Conservation (phyloP, 1,284 basidiomycete species). For the Heliocybe sulcata region DNA sequence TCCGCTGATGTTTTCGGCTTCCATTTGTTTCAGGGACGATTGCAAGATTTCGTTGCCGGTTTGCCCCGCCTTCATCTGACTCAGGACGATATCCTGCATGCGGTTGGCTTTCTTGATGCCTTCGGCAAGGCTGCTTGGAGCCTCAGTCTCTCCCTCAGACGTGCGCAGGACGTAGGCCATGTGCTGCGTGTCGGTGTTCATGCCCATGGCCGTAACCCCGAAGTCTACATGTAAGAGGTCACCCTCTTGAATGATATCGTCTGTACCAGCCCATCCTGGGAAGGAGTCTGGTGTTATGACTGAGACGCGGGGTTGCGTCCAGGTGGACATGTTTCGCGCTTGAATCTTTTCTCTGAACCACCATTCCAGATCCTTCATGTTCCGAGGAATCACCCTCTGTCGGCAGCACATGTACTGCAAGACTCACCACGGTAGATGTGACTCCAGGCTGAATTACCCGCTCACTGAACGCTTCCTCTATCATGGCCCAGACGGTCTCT, state of each 20-base stretch:
- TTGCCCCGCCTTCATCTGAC: conserved; percentile 34
- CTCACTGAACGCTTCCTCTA: conserved; percentile 44
- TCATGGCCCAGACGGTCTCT: conserved; percentile 45
- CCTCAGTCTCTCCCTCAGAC: conserved; percentile 29
- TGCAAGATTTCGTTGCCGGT: conserved; percentile 41
- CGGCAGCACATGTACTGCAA: not conserved
- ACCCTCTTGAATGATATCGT: conserved; percentile 33
- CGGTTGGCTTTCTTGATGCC: conserved; percentile 40
- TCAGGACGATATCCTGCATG: conserved; percentile 42
- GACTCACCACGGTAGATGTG: conserved; percentile 37
- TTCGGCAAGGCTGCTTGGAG: conserved; percentile 33
- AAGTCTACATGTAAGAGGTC: conserved; percentile 50
- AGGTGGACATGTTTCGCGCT: conserved; percentile 38
- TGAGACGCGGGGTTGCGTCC: conserved; percentile 45
- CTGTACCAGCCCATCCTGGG: conserved; percentile 37
- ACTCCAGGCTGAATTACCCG: conserved; percentile 30
- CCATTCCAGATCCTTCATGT: conserved; percentile 40
- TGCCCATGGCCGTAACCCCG: conserved; percentile 43
- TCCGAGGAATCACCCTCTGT: not conserved
- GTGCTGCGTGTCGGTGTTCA: conserved; percentile 52
- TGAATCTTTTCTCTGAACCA: conserved; percentile 50
- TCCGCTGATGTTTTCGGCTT: conserved; percentile 35
- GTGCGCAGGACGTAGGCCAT: conserved; percentile 46
- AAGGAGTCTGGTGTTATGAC: conserved; percentile 35
- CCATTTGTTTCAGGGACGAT: conserved; percentile 33